Percentiles rank a stretch among this genome's conserved stretches.
Evolutionary conservation across 2,329 filamentous ascomycete genomes (phyloP).

Genomic region (Aspergillus pseudoviridinutans): DNA sequence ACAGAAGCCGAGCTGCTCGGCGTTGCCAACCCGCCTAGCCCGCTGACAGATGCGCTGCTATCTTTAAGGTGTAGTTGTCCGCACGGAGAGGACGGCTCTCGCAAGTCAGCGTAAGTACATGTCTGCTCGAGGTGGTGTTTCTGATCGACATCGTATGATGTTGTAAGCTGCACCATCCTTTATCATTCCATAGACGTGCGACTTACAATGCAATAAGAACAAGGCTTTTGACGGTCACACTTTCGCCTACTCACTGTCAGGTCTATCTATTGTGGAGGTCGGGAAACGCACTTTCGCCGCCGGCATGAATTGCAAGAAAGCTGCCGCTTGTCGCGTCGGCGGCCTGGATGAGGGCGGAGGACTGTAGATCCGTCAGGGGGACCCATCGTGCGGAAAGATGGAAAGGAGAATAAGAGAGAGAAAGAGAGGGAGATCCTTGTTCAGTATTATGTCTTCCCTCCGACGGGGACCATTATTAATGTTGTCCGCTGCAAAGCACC

Average conservation of each 20-base stretch:
- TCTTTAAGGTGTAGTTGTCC: too few species aligned
- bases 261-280: neutral
- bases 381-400: neutral
- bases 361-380: neutral
- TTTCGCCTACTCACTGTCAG: neutral
- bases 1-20: neutral
- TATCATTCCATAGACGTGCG: neutral
- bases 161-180: neutral
- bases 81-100: too few species aligned
- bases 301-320: constrained; percentile 1
- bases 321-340: constrained; percentile 1
- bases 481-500: neutral
- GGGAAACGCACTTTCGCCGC: constrained; percentile 1
- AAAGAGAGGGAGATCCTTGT: neutral
- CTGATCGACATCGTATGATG: neutral
- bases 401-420: too few species aligned
- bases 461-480: too few species aligned
- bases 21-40: neutral
- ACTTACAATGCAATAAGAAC: constrained; percentile 2
- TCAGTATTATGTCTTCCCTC: too few species aligned
- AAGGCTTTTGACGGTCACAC: neutral
- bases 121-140: neutral
- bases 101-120: neutral
- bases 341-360: neutral
- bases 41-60: neutral